These are phyloP conservation scores for Teratosphaeria destructans DNA, from an alignment of 2,329 filamentous ascomycete genomes.

Conservation along the genomic window DNA sequence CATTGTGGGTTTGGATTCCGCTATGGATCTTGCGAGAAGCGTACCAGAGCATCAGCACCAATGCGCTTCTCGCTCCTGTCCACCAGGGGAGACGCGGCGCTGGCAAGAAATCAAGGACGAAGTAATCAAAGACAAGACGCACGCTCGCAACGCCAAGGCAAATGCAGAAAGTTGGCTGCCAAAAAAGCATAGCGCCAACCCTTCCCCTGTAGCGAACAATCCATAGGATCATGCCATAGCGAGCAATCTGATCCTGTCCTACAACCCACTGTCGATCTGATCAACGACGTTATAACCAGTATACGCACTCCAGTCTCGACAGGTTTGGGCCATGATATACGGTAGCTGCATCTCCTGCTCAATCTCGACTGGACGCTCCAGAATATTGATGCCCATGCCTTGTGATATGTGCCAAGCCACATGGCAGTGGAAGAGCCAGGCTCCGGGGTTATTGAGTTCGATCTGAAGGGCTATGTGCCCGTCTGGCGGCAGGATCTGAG, in stretches of 20 bases:
- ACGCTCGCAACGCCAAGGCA: background rate
- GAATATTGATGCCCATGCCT: conserved; percentile 13
- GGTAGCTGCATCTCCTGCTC: conserved; percentile 22
- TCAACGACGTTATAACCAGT: conserved; percentile 40
- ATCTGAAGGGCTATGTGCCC: conserved; percentile 32
- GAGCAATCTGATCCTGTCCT: background rate
- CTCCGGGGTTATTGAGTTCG: conserved; percentile 39
- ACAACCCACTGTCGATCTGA: conserved; percentile 43
- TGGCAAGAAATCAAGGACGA: background rate
- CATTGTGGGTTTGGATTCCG: conserved; percentile 51
- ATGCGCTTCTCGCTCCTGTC: background rate
- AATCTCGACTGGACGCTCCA: conserved; percentile 7
- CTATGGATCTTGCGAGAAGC: conserved; percentile 47
- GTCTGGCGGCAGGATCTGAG: conserved; percentile 14
- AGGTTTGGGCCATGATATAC: conserved; percentile 38
- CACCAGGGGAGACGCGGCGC: background rate
- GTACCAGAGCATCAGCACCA: conserved; percentile 29
- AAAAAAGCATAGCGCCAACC: background rate
- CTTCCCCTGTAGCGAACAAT: too few relatives aligned
- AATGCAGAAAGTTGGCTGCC: background rate
- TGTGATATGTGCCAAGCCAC: conserved; percentile 13
- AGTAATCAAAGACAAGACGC: background rate
- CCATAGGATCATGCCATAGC: background rate
- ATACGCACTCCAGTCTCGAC: conserved; percentile 42
- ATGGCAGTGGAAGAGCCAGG: conserved; percentile 31